phyloP scores from a whole-genome alignment of 176 grass and related monocot species.

The Guadua angustifolia region DNA sequence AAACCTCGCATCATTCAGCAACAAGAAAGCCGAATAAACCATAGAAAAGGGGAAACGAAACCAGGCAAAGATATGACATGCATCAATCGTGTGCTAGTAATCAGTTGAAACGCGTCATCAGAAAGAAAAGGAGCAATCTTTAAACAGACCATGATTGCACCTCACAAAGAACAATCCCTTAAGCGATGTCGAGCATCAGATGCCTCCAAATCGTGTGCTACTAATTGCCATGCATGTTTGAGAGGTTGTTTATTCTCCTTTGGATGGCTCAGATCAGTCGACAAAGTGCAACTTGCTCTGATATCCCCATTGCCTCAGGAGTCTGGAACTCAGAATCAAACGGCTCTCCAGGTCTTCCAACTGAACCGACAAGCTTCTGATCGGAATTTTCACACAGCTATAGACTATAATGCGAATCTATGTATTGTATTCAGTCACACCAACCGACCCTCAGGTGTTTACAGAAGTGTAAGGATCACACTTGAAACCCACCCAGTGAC shows the following conservation, averaged over 20 bases:
- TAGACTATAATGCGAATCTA: too few relatives aligned
- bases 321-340: not conserved
- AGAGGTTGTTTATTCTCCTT: too few relatives aligned
- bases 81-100: not conserved
- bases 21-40: slow-evolving; percentile 31
- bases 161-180: slow-evolving; percentile 1
- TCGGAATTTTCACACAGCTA: not conserved
- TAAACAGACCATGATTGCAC: not conserved
- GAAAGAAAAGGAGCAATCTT: not conserved
- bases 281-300: too few relatives aligned
- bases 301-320: not conserved
- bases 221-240: not conserved
- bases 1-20: slow-evolving; percentile 26
- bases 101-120: slow-evolving; percentile 19
- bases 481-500: too few relatives aligned
- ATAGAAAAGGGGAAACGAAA: not conserved
- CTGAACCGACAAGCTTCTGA: not conserved
- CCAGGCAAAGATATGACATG: slow-evolving; percentile 34
- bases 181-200: slow-evolving; percentile 41
- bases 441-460: too few relatives aligned
- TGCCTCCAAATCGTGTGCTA: slow-evolving; percentile 27
- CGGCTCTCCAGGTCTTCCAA: not conserved
- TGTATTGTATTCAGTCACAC: too few relatives aligned
- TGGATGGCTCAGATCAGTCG: not conserved
- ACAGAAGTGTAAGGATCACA: too few relatives aligned